Conservation (phyloP, 2,329 filamentous ascomycete species). For the Cytospora leucostoma region DNA sequence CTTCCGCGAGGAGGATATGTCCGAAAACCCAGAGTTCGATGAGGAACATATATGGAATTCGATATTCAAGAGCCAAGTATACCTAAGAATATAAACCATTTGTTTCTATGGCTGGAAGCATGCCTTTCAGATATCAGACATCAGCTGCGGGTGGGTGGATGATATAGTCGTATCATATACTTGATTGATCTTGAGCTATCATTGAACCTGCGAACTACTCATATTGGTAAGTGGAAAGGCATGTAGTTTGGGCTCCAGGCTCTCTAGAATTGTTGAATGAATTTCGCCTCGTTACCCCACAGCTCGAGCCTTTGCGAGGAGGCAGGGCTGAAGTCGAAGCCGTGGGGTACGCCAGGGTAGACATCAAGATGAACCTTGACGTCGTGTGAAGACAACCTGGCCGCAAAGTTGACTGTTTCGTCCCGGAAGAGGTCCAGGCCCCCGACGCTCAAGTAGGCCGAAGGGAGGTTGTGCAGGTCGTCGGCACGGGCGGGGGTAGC, state of each 20-base stretch:
- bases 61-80: too few relatives aligned
- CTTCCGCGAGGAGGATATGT: too few relatives aligned
- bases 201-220: neutral
- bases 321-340: slow-evolving; percentile 34
- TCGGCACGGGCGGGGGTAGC: slow-evolving; percentile 32
- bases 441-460: slow-evolving; percentile 43
- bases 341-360: slow-evolving; percentile 44
- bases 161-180: neutral
- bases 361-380: slow-evolving; percentile 43
- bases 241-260: neutral
- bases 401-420: slow-evolving; percentile 39
- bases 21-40: too few relatives aligned
- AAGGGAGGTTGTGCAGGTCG: slow-evolving; percentile 37
- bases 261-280: neutral
- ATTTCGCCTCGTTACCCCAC: slow-evolving; percentile 3
- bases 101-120: too few relatives aligned
- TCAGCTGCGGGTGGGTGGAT: too few relatives aligned
- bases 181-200: neutral
- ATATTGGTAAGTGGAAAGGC: neutral
- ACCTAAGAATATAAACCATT: too few relatives aligned
- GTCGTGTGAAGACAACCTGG: slow-evolving; percentile 36
- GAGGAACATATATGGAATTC: too few relatives aligned
- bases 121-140: too few relatives aligned
- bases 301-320: slow-evolving; percentile 1
- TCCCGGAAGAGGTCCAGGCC: slow-evolving; percentile 42